A percentile compares a stretch with the other conserved stretches of the same genome.
phyloP scores from a whole-genome alignment of 1,284 basidiomycete species.

The Ustilago lituana region DNA sequence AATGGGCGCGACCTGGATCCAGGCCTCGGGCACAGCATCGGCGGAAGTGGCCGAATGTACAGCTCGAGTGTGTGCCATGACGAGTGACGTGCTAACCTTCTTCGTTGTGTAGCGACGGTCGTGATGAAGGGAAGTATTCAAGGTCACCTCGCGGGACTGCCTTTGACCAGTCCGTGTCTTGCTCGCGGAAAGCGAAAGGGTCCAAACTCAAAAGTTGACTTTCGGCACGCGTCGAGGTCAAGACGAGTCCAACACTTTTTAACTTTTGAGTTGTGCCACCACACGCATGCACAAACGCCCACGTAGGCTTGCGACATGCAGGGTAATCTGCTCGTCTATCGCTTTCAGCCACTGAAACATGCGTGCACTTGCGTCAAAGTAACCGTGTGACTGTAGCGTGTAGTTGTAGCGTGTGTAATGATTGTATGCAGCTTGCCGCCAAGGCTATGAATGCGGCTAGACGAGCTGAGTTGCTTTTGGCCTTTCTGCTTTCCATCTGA shows the following conservation, averaged over 20 bases:
- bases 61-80: constrained; percentile 4
- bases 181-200: neutral
- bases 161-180: too few species aligned
- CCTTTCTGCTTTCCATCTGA: too few species aligned
- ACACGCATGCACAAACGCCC: constrained; percentile 3
- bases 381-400: constrained; percentile 4
- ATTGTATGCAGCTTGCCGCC: constrained; percentile 7
- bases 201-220: constrained; percentile 6
- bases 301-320: too few species aligned
- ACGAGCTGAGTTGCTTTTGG: too few species aligned
- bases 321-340: too few species aligned
- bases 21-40: constrained; percentile 6
- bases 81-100: too few species aligned
- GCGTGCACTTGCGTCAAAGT: neutral
- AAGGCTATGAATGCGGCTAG: too few species aligned
- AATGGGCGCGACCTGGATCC: constrained; percentile 25
- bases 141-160: too few species aligned
- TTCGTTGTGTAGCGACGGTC: too few species aligned
- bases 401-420: too few species aligned
- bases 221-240: constrained; percentile 1
- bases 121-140: too few species aligned
- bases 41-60: constrained; percentile 4
- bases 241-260: neutral
- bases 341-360: too few species aligned
- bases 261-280: neutral